Evolutionary conservation across 2,329 filamentous ascomycete genomes (phyloP).

Genomic region (Paracamarosporium sp.): DNA sequence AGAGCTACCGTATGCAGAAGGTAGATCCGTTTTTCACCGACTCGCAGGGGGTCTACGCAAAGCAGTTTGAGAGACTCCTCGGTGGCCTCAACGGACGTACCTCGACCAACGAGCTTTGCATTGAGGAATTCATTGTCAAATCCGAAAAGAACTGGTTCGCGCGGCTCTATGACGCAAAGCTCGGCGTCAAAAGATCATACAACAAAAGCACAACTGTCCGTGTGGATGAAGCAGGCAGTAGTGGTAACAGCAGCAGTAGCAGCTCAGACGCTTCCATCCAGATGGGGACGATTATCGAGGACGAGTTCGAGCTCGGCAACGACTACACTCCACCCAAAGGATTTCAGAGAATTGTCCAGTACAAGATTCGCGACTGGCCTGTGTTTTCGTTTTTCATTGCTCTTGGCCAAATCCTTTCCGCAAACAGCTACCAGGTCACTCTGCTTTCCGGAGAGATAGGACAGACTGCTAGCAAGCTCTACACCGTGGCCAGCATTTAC

Average conservation of each 20-base stretch:
- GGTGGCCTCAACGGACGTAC: constrained; percentile 59
- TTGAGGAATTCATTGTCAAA: constrained; percentile 69
- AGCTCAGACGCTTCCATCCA: constrained; percentile 3
- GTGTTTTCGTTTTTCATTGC: constrained; percentile 31
- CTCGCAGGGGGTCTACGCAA: constrained; percentile 66
- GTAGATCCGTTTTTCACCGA: constrained; percentile 74
- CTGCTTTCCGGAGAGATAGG: constrained; percentile 68
- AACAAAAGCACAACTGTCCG: constrained; percentile 5
- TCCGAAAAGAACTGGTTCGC: constrained; percentile 72
- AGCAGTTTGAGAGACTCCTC: constrained; percentile 35
- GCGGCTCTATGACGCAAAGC: constrained; percentile 25
- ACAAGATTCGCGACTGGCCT: constrained; percentile 33
- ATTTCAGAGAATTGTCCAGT: constrained; percentile 27
- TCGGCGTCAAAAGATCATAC: constrained; percentile 17
- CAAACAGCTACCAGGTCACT: constrained; percentile 62
- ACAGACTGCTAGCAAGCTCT: constrained; percentile 26
- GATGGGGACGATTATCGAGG: constrained; percentile 10
- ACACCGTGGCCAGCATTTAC: constrained; percentile 26
- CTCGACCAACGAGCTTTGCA: constrained; percentile 65
- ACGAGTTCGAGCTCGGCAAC: constrained; percentile 28
- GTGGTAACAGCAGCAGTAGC: background rate
- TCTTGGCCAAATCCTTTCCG: constrained; percentile 27
- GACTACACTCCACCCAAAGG: constrained; percentile 28
- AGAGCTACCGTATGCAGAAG: constrained; percentile 68
- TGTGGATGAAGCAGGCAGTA: background rate